Evolutionary conservation across 306 rosid species (phyloP).

Genomic region (Phaseolus lunatus): DNA sequence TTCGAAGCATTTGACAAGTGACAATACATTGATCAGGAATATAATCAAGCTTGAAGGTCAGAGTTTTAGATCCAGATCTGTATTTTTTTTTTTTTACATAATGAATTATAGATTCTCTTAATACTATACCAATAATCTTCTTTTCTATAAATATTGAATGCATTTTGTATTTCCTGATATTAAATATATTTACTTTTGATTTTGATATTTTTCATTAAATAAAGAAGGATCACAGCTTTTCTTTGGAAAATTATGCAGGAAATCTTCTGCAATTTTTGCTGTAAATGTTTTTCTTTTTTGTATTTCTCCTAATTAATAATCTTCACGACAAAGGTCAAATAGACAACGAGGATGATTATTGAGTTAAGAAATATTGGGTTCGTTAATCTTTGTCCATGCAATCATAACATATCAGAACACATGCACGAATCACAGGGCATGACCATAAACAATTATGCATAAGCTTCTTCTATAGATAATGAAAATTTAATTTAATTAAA

Average conservation of each 20-base stretch:
- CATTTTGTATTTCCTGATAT: background rate
- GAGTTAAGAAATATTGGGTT: background rate
- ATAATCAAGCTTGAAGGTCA: conserved; percentile 36
- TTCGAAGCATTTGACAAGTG: background rate
- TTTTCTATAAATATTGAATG: background rate
- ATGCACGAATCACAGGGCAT: background rate
- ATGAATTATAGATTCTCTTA: background rate
- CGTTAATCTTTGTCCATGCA: background rate
- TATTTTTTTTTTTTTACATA: background rate
- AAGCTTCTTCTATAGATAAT: background rate
- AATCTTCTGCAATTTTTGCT: too few relatives aligned
- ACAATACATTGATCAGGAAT: conserved; percentile 6
- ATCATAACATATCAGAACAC: background rate
- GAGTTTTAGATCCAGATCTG: conserved; percentile 39
- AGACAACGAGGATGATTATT: background rate
- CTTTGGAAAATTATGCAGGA: background rate
- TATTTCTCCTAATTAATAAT: background rate
- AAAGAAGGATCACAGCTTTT: background rate
- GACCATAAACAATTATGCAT: background rate
- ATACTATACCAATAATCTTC: background rate
- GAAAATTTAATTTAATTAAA: background rate
- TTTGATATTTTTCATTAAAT: too few relatives aligned
- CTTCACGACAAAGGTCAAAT: background rate
- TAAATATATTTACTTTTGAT: background rate
- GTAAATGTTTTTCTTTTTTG: too few relatives aligned